These are phyloP conservation scores for Clavispora phyllophila DNA, from an alignment of 805 yeast genomes.

Conservation along the genomic window DNA sequence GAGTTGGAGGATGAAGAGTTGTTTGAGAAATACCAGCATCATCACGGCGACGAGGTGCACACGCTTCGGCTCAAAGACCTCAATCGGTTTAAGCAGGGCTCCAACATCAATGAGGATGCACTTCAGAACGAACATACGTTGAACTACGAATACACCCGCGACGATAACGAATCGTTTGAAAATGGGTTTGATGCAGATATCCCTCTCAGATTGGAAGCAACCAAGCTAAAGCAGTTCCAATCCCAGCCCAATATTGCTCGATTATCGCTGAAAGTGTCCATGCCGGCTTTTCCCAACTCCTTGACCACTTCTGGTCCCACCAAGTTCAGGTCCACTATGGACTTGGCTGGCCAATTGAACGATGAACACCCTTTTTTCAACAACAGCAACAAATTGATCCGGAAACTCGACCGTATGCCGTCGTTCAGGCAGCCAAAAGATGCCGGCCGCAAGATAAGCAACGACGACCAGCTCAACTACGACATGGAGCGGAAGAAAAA, in stretches of 20 bases:
- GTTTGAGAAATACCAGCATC: constrained; percentile 12
- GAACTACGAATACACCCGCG: constrained; percentile 32
- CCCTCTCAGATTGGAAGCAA: constrained; percentile 6
- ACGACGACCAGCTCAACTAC: constrained; percentile 9
- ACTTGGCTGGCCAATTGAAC: constrained; percentile 16
- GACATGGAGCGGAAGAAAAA: constrained; percentile 21
- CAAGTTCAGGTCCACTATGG: constrained; percentile 32
- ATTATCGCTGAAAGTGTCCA: constrained; percentile 15
- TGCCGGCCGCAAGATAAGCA: constrained; percentile 15
- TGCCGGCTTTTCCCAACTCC: constrained; percentile 17
- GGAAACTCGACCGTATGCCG: constrained; percentile 38
- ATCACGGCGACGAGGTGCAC: constrained; percentile 17
- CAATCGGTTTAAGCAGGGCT: constrained; percentile 6
- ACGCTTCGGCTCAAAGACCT: constrained; percentile 31
- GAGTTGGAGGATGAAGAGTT: constrained; percentile 31
- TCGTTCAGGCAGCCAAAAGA: constrained; percentile 20
- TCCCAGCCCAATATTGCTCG: not conserved
- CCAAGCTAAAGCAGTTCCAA: constrained; percentile 11
- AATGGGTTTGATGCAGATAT: constrained; percentile 29
- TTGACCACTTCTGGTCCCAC: constrained; percentile 13
- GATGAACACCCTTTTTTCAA: constrained; percentile 26
- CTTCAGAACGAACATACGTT: constrained; percentile 31
- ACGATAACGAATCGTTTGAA: constrained; percentile 34
- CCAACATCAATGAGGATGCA: constrained; percentile 15
- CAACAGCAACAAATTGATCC: constrained; percentile 28